These are phyloP conservation scores for Inga oerstediana DNA, from an alignment of 306 rosid species.

Conservation along the genomic window DNA sequence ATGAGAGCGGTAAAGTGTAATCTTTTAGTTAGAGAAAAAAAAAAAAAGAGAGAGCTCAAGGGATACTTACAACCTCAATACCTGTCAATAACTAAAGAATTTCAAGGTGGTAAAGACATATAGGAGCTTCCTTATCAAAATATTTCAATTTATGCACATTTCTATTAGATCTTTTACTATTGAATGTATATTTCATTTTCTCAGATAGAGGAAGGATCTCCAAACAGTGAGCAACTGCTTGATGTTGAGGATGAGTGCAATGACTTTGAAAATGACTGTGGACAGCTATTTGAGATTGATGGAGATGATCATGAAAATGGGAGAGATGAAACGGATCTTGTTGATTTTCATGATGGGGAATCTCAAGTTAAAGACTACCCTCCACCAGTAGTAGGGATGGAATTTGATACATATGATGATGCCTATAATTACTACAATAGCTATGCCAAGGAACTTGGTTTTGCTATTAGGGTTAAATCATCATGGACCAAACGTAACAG, in stretches of 20 bases:
- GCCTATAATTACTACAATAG: constrained; percentile 88
- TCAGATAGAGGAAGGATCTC: constrained; percentile 78
- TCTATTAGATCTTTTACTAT: constrained; percentile 25
- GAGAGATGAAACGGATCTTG: constrained; percentile 51
- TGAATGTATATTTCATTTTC: constrained; percentile 34
- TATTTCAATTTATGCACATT: constrained; percentile 17
- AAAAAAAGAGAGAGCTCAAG: not conserved
- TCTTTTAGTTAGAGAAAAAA: not conserved
- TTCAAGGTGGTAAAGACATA: constrained; percentile 5
- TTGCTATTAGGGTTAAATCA: constrained; percentile 93
- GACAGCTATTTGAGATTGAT: constrained; percentile 63
- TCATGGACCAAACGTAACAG: constrained; percentile 97
- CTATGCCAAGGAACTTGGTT: constrained; percentile 85
- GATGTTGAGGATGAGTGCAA: constrained; percentile 65
- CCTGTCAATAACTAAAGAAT: not conserved
- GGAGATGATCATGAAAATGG: constrained; percentile 56
- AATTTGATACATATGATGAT: constrained; percentile 88
- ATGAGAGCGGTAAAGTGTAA: not conserved
- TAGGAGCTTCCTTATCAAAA: constrained; percentile 27
- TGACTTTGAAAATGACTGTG: constrained; percentile 67
- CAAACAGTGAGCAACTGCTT: constrained; percentile 60
- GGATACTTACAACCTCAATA: constrained; percentile 16
- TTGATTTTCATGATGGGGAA: constrained; percentile 55
- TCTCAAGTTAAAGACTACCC: constrained; percentile 57
- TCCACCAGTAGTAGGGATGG: constrained; percentile 80